Conservation (phyloP, 768 basidiomycete genomes). For the Rossbeevera mucosa region DNA sequence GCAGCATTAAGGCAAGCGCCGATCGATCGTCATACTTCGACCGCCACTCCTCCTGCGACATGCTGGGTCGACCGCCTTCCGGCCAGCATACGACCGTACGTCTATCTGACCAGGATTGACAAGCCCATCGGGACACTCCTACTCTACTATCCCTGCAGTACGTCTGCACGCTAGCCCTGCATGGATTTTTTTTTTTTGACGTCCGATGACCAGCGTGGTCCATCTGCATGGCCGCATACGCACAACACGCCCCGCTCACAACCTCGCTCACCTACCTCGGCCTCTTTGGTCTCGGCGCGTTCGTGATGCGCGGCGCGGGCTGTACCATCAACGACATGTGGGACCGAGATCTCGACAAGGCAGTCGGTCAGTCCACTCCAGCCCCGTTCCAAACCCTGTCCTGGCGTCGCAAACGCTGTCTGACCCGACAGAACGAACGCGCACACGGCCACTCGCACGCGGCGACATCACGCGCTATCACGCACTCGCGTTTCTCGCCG, state of each 20-base stretch:
- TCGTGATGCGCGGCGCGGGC: slow-evolving; percentile 96
- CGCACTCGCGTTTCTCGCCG: slow-evolving; percentile 76
- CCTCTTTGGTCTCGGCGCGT: slow-evolving; percentile 84
- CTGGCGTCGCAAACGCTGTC: not conserved
- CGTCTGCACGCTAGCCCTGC: slow-evolving; percentile 26
- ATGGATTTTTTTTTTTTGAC: not conserved
- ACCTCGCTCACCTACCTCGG: slow-evolving; percentile 71
- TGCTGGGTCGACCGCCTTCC: slow-evolving; percentile 67
- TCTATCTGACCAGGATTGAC: slow-evolving; percentile 84
- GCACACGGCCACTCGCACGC: slow-evolving; percentile 78
- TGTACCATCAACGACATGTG: slow-evolving; percentile 99
- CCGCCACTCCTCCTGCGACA: slow-evolving; percentile 29
- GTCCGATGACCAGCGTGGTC: slow-evolving; percentile 76
- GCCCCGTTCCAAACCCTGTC: no score
- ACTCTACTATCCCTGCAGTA: slow-evolving; percentile 92
- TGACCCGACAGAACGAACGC: slow-evolving; percentile 66
- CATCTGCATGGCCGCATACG: slow-evolving; percentile 93
- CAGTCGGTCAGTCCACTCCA: slow-evolving; percentile 59
- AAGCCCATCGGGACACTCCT: slow-evolving; percentile 94
- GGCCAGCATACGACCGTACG: slow-evolving; percentile 61
- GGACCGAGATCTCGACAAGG: slow-evolving; percentile 88
- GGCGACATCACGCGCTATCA: slow-evolving; percentile 74
- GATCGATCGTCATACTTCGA: slow-evolving; percentile 17
- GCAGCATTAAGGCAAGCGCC: not conserved
- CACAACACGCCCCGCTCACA: slow-evolving; percentile 59